Conservation (phyloP, 192 early-diverging fungal species). For the Coemansia sp. region DNA sequence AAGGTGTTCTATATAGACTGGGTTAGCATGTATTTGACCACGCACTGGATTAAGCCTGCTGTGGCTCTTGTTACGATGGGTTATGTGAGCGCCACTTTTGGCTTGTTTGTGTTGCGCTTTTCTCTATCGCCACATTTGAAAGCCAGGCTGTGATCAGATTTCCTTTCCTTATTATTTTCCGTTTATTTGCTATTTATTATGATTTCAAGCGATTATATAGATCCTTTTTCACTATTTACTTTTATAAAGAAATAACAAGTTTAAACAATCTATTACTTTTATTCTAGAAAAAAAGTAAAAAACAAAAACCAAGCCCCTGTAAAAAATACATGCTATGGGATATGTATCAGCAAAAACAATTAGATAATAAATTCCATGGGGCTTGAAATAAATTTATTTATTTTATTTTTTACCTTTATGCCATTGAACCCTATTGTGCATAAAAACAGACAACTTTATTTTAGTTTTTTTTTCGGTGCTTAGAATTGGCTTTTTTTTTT, state of each 20-base stretch:
- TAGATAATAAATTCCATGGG: background rate
- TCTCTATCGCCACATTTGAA: constrained; percentile 47
- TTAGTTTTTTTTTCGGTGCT: background rate
- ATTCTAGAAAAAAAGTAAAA: background rate
- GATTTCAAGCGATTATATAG: background rate
- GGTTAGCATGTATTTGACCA: constrained; percentile 34
- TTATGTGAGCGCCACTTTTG: constrained; percentile 38
- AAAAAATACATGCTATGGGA: background rate
- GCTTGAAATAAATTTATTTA: background rate
- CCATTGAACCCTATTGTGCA: background rate
- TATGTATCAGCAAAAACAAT: background rate
- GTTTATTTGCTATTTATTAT: constrained; percentile 5
- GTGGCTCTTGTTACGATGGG: constrained; percentile 29
- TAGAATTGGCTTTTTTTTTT: background rate
- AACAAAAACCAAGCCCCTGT: background rate
- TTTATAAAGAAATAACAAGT: background rate
- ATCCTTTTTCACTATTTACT: background rate
- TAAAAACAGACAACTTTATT: background rate
- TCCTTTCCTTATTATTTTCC: background rate
- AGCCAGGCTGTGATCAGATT: constrained; percentile 17
- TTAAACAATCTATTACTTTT: background rate
- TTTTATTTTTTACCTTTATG: background rate
- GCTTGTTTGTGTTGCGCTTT: constrained; percentile 39
- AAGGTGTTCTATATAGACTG: constrained; percentile 55
- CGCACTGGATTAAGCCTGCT: constrained; percentile 41